Evolutionary conservation across 345 rosid genomes (phyloP), one percentile per base, ranked within the genome.

Genomic region (Chamaenerion angustifolium): DNA sequence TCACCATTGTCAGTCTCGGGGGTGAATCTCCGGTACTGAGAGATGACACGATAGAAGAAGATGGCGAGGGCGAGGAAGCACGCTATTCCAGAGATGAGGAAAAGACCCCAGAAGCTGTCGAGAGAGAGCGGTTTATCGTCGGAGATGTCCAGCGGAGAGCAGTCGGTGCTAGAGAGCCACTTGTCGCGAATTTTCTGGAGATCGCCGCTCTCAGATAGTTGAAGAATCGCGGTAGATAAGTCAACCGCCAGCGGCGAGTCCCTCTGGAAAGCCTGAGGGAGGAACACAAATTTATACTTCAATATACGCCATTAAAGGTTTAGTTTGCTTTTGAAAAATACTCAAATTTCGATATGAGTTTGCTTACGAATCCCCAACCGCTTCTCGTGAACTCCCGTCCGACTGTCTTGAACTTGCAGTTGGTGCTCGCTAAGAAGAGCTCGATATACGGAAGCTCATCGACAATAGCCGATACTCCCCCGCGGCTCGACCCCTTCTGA

Each of bases 301-400:
- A n/a, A n/a, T n/a, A n/a, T n/a, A n/a, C n/a, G n/a, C n/a, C n/a
- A n/a, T n/a, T n/a, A n/a, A n/a, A n/a, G n/a, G n/a, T n/a, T n/a
- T n/a, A n/a, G n/a, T n/a, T n/a, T n/a, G n/a, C n/a, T n/a, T n/a
- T n/a, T n/a, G n/a, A n/a, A n/a, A n/a, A n/a, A n/a, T n/a, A n/a
- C n/a, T n/a, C n/a, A n/a, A n/a, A n/a, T n/a, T n/a, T n/a, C n/a
- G n/a, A n/a, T n/a, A n/a, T n/a, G n/a, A n/a, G n/a, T n/a, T n/a
- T n/a, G n/a, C 98, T 76, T 76, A 90, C 95, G 56, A 90, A 86
- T 73, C 98, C 95, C 95, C 95, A 86, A 52, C 98, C 95, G 43
- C 85, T 78, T 55, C 77, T 76, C 11, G 98, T 86, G 68, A 90
- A 90, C 46, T 90, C 95, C 68, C 78, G 85, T 12, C 98, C 98